A percentile compares a stretch with the other conserved stretches of the same genome.
phyloP scores from a whole-genome alignment of 2,329 filamentous ascomycete species.

The Penicillium nordicum region DNA sequence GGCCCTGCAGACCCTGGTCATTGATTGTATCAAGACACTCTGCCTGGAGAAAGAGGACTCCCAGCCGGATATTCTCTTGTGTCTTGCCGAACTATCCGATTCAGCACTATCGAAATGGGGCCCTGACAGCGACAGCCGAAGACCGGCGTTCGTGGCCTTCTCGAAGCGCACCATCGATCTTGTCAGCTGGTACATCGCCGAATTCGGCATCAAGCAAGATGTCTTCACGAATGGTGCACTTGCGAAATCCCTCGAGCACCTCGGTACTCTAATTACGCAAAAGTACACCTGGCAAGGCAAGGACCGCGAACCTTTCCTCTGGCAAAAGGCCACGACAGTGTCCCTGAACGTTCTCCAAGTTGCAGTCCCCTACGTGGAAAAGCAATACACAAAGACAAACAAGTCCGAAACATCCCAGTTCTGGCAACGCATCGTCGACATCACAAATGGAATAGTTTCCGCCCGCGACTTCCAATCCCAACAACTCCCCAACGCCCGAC shows the following conservation, averaged over 20 bases:
- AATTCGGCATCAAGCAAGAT: constrained; percentile 53
- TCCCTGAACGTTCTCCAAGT: constrained; percentile 65
- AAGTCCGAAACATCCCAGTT: constrained; percentile 52
- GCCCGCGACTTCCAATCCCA: constrained; percentile 56
- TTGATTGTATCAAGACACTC: constrained; percentile 35
- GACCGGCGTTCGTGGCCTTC: constrained; percentile 83
- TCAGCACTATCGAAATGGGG: constrained; percentile 51
- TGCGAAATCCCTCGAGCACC: constrained; percentile 60
- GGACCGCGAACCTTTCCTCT: constrained; percentile 68
- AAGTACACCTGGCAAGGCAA: constrained; percentile 77
- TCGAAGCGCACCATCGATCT: constrained; percentile 77
- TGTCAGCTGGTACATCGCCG: constrained; percentile 47
- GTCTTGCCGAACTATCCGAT: constrained; percentile 65
- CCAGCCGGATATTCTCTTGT: constrained; percentile 36
- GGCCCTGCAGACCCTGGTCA: constrained; percentile 33
- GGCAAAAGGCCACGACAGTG: constrained; percentile 74
- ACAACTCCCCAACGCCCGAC: constrained; percentile 40
- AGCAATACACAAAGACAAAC: constrained; percentile 32
- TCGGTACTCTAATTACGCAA: constrained; percentile 66
- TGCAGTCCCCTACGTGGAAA: constrained; percentile 60
- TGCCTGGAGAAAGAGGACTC: constrained; percentile 38
- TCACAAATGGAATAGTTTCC: constrained; percentile 66
- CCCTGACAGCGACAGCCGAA: constrained; percentile 40
- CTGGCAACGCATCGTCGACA: constrained; percentile 67
- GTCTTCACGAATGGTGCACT: constrained; percentile 70